Evolutionary conservation across 2,329 filamentous ascomycete genomes (phyloP), one percentile per base, ranked within the genome.

Genomic region (Diplodia mutila): DNA sequence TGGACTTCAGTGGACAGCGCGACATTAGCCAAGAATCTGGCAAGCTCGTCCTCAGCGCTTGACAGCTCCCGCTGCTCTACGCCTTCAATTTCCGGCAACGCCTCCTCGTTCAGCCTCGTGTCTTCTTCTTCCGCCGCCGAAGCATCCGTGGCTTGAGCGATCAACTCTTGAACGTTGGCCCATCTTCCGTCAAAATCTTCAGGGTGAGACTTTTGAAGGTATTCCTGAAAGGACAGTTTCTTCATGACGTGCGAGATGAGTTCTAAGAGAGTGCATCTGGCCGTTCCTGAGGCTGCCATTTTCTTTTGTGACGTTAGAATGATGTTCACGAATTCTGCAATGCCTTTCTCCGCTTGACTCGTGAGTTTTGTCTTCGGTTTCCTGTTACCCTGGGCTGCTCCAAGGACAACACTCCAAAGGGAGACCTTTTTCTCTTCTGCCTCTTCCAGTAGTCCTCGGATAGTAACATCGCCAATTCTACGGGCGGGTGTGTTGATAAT

Each of bases 151-250:
- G 92, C 93, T 75, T 97, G 89, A 18, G 83, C 87, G 67, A 96
- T 82, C n/a, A 98, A 87, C 77, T 98, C 94, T 74, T 95, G 88
- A 0, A 98, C 89, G 72, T 97, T 98, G 37, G 89, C 90, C 92
- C 93, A 95, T 69, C 93, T 85, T 67, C 89, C 85, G 71, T 95
- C 92, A 71, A 90, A 86, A 69, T 94, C 90, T 21, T 95, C 89
- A 0, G 86, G 84, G 71, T 94, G 90, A 25, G 88, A 86, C 12
- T 86, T 85, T 71, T 90, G 85, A 6, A 98, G 81, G 73, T 91
- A 92, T n/a, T 87, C 85, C 73, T 92, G 85, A 70, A 94, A 92
- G 12, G 86, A 83, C 7, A 96, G 85, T 71, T 90, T 90, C 14
- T 86, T 84, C 27, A 89, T 79, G 2, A 91, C 75, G 67, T 85